These are phyloP conservation scores for Lanmaoa rubissima DNA, from an alignment of 768 basidiomycete genomes.

Conservation along the genomic window DNA sequence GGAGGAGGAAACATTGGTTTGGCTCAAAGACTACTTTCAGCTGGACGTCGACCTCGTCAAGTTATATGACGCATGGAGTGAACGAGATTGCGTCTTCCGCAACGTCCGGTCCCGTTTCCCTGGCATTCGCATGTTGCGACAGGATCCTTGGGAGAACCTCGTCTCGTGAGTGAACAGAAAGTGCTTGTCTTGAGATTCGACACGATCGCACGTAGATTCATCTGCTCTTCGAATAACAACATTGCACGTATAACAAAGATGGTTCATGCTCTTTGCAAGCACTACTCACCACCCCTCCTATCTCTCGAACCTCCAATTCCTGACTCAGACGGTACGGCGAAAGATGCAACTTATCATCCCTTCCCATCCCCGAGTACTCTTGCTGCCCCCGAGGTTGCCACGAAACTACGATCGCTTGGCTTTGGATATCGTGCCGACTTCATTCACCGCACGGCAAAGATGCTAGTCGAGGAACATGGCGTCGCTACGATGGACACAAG, in stretches of 20 bases:
- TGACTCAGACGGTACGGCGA: constrained; percentile 31
- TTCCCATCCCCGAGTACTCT: constrained; percentile 81
- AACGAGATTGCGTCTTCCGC: constrained; percentile 72
- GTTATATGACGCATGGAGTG: constrained; percentile 77
- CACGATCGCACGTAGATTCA: constrained; percentile 60
- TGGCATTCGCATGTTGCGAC: constrained; percentile 84
- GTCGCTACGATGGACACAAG: background rate
- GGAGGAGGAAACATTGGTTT: constrained; percentile 65
- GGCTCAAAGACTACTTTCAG: constrained; percentile 89
- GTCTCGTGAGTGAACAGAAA: constrained; percentile 65
- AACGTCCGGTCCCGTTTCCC: constrained; percentile 59
- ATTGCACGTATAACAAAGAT: constrained; percentile 93
- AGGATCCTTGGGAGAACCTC: constrained; percentile 96
- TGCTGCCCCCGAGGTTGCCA: constrained; percentile 52
- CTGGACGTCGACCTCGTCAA: constrained; percentile 67
- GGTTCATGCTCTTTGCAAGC: constrained; percentile 77
- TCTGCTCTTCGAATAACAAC: constrained; percentile 97
- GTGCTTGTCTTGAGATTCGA: constrained; percentile 7
- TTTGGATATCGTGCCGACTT: constrained; percentile 96
- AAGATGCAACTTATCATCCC: constrained; percentile 58
- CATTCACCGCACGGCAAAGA: constrained; percentile 78
- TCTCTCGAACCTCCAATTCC: constrained; percentile 38
- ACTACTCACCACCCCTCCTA: constrained; percentile 72
- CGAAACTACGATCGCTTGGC: constrained; percentile 73
- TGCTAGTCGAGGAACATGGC: constrained; percentile 62